These are phyloP conservation scores for Marasmius tenuissimus DNA, from an alignment of 1,284 basidiomycete genomes.

Conservation along the genomic window DNA sequence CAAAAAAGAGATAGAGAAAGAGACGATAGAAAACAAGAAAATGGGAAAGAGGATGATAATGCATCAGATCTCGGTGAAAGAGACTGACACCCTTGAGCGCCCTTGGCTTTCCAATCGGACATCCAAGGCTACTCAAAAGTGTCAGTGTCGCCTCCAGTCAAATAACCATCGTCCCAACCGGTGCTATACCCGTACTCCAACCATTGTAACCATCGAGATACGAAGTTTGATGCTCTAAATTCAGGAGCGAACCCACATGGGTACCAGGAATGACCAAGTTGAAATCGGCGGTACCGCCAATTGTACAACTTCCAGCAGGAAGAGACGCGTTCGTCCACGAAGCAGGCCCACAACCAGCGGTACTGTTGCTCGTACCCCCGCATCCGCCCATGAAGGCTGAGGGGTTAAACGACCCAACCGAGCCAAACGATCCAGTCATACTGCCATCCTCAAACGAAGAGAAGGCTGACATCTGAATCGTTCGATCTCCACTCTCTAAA, in stretches of 20 bases:
- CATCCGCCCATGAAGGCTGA: conserved; percentile 8
- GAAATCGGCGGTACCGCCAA: background rate
- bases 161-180: background rate
- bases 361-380: background rate
- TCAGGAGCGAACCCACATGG: background rate
- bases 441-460: conserved; percentile 34
- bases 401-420: conserved; percentile 25
- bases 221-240: background rate
- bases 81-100: background rate
- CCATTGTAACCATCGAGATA: background rate
- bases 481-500: conserved; percentile 46
- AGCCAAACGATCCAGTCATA: conserved; percentile 21
- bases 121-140: conserved; percentile 18
- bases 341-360: background rate
- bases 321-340: background rate
- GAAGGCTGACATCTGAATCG: conserved; percentile 52
- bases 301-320: background rate
- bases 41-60: background rate
- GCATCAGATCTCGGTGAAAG: background rate
- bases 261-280: background rate
- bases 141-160: background rate
- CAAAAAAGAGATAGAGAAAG: conserved; percentile 8
- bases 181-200: background rate
- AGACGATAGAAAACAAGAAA: conserved; percentile 13
- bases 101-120: conserved; percentile 20